phyloP scores from a whole-genome alignment of 441 rosid species.

The Iberis amara region DNA sequence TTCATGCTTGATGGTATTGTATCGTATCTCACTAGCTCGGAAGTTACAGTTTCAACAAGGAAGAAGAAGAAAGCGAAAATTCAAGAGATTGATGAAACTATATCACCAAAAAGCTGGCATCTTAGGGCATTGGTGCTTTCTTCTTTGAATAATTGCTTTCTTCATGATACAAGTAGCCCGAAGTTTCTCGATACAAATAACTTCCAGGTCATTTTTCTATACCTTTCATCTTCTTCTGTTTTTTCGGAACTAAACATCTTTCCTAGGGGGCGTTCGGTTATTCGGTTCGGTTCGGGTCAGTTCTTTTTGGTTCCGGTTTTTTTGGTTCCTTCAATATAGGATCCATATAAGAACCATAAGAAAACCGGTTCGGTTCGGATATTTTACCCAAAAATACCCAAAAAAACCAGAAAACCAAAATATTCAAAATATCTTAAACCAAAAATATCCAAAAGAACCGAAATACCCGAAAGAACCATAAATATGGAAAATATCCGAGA shows the following conservation, averaged over 20 bases:
- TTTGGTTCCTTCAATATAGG: too few relatives aligned
- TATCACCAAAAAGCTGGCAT: conserved; percentile 66
- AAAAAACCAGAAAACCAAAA: too few relatives aligned
- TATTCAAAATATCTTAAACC: too few relatives aligned
- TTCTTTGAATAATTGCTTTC: conserved; percentile 77
- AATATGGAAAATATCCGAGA: too few relatives aligned
- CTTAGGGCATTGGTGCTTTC: conserved; percentile 70
- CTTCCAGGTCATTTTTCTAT: conserved; percentile 56
- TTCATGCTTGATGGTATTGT: conserved; percentile 64
- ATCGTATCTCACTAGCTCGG: conserved; percentile 50
- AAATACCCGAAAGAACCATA: too few relatives aligned
- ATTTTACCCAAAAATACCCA: too few relatives aligned
- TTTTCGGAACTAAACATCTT: neutral
- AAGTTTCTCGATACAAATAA: conserved; percentile 80
- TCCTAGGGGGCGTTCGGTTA: too few relatives aligned
- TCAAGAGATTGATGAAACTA: conserved; percentile 39
- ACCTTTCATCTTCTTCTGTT: neutral
- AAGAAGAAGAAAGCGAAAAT: conserved; percentile 81
- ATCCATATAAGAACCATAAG: too few relatives aligned
- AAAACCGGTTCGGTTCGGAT: too few relatives aligned
- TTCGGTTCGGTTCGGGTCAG: too few relatives aligned
- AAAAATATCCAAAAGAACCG: too few relatives aligned
- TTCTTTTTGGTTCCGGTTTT: too few relatives aligned
- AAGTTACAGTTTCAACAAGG: conserved; percentile 36
- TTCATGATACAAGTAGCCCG: conserved; percentile 65